Base-by-base conservation (phyloP, 495 filamentous ascomycete genomes). In the Aspergillus incahuasiensis region DNA sequence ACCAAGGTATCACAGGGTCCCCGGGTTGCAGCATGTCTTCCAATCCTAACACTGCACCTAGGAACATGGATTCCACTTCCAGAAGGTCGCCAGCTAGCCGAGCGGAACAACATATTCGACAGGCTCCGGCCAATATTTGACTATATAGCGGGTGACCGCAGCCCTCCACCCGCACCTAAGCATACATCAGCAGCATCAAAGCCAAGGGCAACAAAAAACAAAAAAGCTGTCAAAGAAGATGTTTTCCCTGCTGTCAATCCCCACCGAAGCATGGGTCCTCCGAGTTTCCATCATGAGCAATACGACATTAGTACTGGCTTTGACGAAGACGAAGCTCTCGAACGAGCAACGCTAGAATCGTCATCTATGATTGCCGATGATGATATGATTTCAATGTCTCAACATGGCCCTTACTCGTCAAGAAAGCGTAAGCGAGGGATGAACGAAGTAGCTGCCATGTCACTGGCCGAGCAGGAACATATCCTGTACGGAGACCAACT, bases 11-110 rank as follows among this genome's bases (percentile, higher is more conserved):
- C 42, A 32, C 49, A n/a, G 15, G 4, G 25, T 9, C 44, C 15
- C 54, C 35, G 24, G 43, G 40, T 39, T 24, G 35, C 39, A 60
- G 19, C 60, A 39, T 43, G 21, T 48, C 20, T 21, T 47, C 25
- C 21, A 12, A 43, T 24, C 22, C 58, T 67, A 54, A 72, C 25
- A 51, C 47, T 56, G 12, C 11, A 9, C 25, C 22, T 48, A 94
- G 92, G 92, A 55, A 98, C 94, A 40, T 98, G 95, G 95, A 90
- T 98, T 21, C 92, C 94, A 6, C 80, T 98, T 20, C 81, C 86
- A 24, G 84, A 89, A 54, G 94, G 89, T 39, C 82, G 88, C 55
- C 70, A 79, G 61, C 86, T 98, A 6, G 94, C 94, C 21, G 81
- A 86, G 50, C 86, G 91, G 54, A 95, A 96, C 68, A 86, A 86